Evolutionary conservation across 2,329 filamentous ascomycete species (phyloP), one percentile per base, ranked within the genome.

Genomic region (Arthrinium phaeospermum): DNA sequence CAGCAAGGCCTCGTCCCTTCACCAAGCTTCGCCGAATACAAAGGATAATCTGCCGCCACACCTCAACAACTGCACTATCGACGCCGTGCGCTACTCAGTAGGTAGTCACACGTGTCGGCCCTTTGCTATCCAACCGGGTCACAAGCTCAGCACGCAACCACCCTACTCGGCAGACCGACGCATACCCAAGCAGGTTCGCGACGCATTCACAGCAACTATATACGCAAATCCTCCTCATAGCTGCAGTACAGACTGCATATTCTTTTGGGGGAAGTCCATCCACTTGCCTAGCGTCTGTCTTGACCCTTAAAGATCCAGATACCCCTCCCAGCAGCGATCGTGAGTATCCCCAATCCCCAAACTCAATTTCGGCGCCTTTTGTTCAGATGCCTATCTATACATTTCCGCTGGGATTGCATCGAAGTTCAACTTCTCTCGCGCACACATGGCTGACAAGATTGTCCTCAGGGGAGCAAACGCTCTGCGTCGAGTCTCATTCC

Each of bases 391-490:
- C 30, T 34, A 19, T 27, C 27, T n/a, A 24, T 57, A 34, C 27
- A 27, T 22, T 10, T 7, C 22, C 19, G 24, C 41, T 41, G 34
- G 34, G 30, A 22, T 57, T 19, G 37, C 30, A 45, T 45, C n/a
- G 27, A 13, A 61, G 27, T 46, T 30, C 2, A 47, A 41, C 47
- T 41, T 41, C 37, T 41, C 37, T 41, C 10, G 49, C 71, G 30
- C 57, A 30, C 71, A 49, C 71, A 84, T 85, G 82, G 82, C 85
- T 85, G 83, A 86, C 78, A 78, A 79, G 53, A 72, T 85, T 69
- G 77, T 85, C 72, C 74, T 85, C 70, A 83, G 82, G 76, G 80
- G 81, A 76, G 81, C 82, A 49, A 81, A 83, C 75, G 79, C 81
- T 73, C 79, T 85, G 51, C 81, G 83, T 70, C 80, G 78, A 76